Conservation (phyloP, 176 grass and related monocot species). For the Zoysia pacifica region DNA sequence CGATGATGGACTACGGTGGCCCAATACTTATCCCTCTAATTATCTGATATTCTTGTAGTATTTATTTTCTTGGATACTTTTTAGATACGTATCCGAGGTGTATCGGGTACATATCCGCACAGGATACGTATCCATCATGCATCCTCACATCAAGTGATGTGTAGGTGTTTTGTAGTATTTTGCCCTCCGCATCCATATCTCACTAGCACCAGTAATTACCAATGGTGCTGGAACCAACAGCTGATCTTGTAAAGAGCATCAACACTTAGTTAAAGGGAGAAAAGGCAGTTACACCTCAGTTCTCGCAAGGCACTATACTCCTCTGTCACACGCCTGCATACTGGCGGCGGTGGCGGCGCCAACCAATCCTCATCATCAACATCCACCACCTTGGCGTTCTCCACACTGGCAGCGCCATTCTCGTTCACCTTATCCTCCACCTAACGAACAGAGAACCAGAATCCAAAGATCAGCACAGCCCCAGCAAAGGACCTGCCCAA, state of each 20-base stretch:
- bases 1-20: too few species aligned
- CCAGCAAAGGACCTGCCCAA: neutral
- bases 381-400: slow-evolving; percentile 30
- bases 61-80: too few species aligned
- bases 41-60: too few species aligned
- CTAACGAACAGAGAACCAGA: slow-evolving; percentile 6
- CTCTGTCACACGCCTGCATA: neutral
- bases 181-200: neutral
- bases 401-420: neutral
- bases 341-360: slow-evolving; percentile 41
- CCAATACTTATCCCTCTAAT: too few species aligned
- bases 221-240: neutral
- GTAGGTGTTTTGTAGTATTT: too few species aligned
- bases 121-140: too few species aligned
- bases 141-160: too few species aligned
- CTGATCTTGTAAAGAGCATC: slow-evolving; percentile 1
- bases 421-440: slow-evolving; percentile 27
- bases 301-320: slow-evolving; percentile 49
- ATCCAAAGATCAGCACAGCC: slow-evolving; percentile 12
- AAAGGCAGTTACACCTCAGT: slow-evolving; percentile 51
- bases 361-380: slow-evolving; percentile 81
- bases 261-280: neutral
- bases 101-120: too few species aligned
- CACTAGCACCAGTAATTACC: neutral
- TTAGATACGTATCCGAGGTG: too few species aligned